Base-by-base conservation (phyloP, 2,329 filamentous ascomycete species). In the Claviceps purpurea region DNA sequence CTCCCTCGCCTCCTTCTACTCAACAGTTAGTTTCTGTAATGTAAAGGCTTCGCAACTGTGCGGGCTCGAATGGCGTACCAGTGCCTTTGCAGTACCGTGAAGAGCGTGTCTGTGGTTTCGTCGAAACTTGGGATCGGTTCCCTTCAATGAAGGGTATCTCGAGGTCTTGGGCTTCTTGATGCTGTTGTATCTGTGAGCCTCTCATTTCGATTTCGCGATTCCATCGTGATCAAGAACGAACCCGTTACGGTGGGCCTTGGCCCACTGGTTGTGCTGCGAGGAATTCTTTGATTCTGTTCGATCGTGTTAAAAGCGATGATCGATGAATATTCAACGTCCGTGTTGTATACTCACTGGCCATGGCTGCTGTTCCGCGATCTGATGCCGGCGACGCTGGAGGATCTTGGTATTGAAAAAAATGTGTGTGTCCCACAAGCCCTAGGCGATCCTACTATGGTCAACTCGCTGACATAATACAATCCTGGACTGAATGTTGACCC, bases 91-190 rank as follows among this genome's bases (percentile, higher is more conserved):
- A 72, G 90, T 98, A 74, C 93, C 93, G 81, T 97, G 93, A 61
- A 97, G 89, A 75, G 93, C 93, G 83, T 98, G 91, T 81, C 89
- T 89, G 81, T 98, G 93, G 83, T 98, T 98, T 78, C 93, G 86
- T 75, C 93, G 86, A 83, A 98, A 98, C 85, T 98, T 98, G 72
- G 93, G 90, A 78, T 98, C 93, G 73, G 89, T 93, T 68, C 93
- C 93, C 73, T 96, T 96, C 69, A 98, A 85, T 65, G 91, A 97
- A 62, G 93, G 93, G 80, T 98, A 98, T 80, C 93, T 84, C 76
- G 90, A 84, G 71, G 93, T 97, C 84, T 95, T 96, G 62, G 93
- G 93, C 87, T 96, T 97, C 87, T 97, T 97, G 84, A 98, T 98
- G 78, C 91, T 96, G 72, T 44, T 30, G 49, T n/a, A 47, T 37